phyloP scores from a whole-genome alignment of 169 alveolate species.

The Toxoplasma gondii region DNA sequence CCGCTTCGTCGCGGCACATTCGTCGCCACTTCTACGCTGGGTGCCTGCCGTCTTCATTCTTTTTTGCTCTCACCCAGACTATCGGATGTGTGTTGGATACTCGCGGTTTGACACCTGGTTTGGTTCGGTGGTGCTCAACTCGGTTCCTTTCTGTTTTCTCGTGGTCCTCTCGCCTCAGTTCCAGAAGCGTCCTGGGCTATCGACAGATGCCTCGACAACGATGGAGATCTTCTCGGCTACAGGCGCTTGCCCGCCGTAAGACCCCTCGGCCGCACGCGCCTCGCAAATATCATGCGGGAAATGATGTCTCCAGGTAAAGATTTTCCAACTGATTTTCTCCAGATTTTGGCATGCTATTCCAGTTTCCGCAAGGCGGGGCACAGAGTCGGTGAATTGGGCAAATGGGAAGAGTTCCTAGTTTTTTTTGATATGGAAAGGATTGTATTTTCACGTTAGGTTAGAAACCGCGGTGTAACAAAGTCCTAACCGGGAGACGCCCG shows the following conservation, averaged over 20 bases:
- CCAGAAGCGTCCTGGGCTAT: background rate
- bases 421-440: no score
- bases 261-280: slow-evolving; percentile 1
- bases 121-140: no score
- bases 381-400: no score
- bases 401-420: no score
- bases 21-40: background rate
- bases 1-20: background rate
- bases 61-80: no score
- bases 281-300: background rate
- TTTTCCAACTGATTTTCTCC: background rate
- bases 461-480: no score
- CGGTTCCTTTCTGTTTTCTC: no score
- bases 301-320: background rate
- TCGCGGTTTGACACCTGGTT: no score
- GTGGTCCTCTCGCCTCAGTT: background rate
- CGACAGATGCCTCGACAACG: background rate
- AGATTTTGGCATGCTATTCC: background rate
- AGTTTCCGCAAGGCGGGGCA: no score
- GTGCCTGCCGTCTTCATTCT: background rate
- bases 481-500: no score
- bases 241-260: slow-evolving; percentile 7
- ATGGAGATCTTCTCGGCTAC: background rate
- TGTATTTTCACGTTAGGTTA: no score
- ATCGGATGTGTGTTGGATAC: no score